Evolutionary conservation across 202 grass and related monocot species (phyloP), one percentile per base, ranked within the genome.

Genomic region (Elaeis oleifera): DNA sequence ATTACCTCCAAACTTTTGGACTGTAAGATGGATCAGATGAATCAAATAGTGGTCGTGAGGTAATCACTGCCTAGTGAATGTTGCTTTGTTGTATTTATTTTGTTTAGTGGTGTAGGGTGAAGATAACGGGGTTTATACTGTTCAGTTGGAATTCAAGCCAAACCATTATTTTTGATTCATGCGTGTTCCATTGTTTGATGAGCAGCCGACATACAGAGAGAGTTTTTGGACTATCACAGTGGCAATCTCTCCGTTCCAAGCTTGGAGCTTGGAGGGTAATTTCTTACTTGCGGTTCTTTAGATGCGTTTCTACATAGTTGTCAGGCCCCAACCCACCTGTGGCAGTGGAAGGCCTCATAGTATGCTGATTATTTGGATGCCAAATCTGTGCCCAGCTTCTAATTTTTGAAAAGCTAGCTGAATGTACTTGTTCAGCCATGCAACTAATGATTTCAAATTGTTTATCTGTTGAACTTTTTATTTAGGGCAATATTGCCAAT

Each of bases 261-360:
- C 88, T 99, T 65, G 77, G 77, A 75, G 58, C 75, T 50, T 99
- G 94, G 83, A 95, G 76, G 83, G 90, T 89, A 80, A 84, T 14
- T 7, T 53, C 21, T 54, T 60, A 0, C 5, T 18, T 63, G 20
- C 51, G 36, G 11, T 44, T 44, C 9, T 44, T 44, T 44, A 13
- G 36, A 44, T 5, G 9, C 13, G 36, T 1, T 44, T 44, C 11
- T 44, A 44, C 9, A 44, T 44, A 1, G 36, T 31, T 31, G 28
- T 31, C 28, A 31, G 28, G 28, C 28, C 28, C 28, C 28, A 31
- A 31, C 5, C 28, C 28, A 31, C 5, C 28, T 31, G 28, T 6
- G 28, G 28, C 28, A 6, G 28, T 31, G 28, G 28, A 31, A 31
- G 27, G 28, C 28, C 28, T 31, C 28, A 28, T 5, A 28, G 28